Evolutionary conservation across 2,329 filamentous ascomycete genomes (phyloP).

Genomic region (Blastomyces emzantsi): DNA sequence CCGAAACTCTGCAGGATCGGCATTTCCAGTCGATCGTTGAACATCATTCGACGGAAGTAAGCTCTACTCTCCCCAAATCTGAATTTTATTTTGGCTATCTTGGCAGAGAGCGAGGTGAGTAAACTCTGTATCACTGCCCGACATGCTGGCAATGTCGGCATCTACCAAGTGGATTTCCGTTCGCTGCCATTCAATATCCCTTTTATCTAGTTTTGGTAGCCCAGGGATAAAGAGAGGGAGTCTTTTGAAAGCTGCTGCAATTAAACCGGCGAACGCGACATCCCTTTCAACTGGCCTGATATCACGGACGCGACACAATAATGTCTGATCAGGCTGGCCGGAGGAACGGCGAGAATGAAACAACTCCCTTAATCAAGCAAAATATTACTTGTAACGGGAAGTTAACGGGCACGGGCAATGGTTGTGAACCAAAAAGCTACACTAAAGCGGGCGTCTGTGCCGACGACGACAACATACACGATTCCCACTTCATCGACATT

Average conservation of each 20-base stretch:
- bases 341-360: not conserved
- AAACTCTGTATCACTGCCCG: too few species aligned
- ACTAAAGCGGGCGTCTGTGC: not conserved
- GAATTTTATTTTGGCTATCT: too few species aligned
- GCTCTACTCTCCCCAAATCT: too few species aligned
- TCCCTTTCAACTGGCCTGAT: not conserved
- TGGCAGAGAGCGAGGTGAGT: too few species aligned
- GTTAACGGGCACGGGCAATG: not conserved
- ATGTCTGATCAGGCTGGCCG: not conserved
- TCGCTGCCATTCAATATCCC: too few species aligned
- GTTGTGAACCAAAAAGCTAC: not conserved
- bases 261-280: not conserved
- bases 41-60: too few species aligned
- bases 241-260: not conserved
- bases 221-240: not conserved
- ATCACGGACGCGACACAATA: not conserved
- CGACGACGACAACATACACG: not conserved
- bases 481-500: conserved; percentile 29
- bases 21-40: too few species aligned
- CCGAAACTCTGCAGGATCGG: too few species aligned
- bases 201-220: too few species aligned
- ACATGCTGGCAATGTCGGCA: too few species aligned
- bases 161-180: too few species aligned
- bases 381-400: not conserved
- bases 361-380: conserved; percentile 1